phyloP scores from a whole-genome alignment of 1,139 yeast genomes.

The Wickerhamiella infanticola region DNA sequence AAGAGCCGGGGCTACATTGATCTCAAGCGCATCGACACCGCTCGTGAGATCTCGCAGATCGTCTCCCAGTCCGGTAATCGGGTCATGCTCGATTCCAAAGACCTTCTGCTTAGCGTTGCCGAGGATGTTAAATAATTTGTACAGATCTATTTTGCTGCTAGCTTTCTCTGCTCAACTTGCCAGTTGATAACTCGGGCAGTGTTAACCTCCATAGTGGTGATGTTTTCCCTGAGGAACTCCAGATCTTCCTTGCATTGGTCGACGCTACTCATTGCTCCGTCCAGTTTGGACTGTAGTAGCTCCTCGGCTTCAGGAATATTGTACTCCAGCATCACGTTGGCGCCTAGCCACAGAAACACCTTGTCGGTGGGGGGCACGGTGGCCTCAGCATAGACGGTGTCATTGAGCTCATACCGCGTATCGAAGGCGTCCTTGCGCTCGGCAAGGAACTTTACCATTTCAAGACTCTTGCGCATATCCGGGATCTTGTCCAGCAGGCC shows the following conservation, averaged over 20 bases:
- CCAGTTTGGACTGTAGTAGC: constrained; percentile 47
- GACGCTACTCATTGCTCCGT: constrained; percentile 45
- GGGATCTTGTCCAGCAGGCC: constrained; percentile 69
- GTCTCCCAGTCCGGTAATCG: constrained; percentile 80
- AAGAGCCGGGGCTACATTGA: constrained; percentile 92
- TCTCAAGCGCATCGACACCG: constrained; percentile 91
- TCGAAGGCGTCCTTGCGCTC: constrained; percentile 35
- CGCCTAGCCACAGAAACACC: constrained; percentile 90
- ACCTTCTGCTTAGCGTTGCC: constrained; percentile 77
- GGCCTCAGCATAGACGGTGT: constrained; percentile 80
- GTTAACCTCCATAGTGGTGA: constrained; percentile 95
- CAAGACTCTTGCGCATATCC: constrained; percentile 71
- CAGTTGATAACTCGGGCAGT: constrained; percentile 91
- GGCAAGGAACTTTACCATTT: constrained; percentile 48
- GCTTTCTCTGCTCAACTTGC: constrained; percentile 45
- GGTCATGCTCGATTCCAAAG: constrained; percentile 81
- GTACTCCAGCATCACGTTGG: constrained; percentile 94
- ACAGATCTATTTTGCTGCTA: not conserved
- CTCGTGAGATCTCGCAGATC: constrained; percentile 83
- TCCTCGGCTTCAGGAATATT: constrained; percentile 76
- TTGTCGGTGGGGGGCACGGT: constrained; percentile 41
- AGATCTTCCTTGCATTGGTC: constrained; percentile 62
- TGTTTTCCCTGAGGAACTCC: constrained; percentile 77
- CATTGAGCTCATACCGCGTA: constrained; percentile 79
- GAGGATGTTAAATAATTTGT: constrained; percentile 8